Evolutionary conservation across 441 rosid species (phyloP).

Genomic region (Populus hybrid): DNA sequence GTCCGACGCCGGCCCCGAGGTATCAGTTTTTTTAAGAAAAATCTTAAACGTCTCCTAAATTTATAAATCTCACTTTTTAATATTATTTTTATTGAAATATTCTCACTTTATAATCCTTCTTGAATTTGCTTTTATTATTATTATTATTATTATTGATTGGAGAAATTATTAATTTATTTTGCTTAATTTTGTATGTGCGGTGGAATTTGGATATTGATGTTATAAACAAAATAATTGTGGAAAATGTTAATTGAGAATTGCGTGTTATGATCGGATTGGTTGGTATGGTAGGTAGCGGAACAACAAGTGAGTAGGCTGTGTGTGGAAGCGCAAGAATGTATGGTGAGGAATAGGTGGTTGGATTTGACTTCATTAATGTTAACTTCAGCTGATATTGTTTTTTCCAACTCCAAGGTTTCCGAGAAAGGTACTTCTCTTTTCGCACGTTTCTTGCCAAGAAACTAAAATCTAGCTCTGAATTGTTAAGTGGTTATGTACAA

Average conservation of each 20-base stretch:
- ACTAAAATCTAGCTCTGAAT: too few species aligned
- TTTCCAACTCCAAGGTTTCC: constrained; percentile 83
- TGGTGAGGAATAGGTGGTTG: constrained; percentile 62
- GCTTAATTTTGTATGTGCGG: not conserved
- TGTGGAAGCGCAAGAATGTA: constrained; percentile 74
- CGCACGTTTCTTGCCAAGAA: not conserved
- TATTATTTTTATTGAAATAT: not conserved
- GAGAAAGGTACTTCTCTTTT: constrained; percentile 65
- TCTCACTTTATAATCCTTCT: not conserved
- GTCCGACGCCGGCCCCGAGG: constrained; percentile 99
- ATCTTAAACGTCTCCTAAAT: not conserved
- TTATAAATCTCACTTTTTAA: not conserved
- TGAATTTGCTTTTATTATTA: not conserved
- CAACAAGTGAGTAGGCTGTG: constrained; percentile 80
- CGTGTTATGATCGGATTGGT: not conserved
- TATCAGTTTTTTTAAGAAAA: constrained; percentile 5
- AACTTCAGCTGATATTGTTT: constrained; percentile 82
- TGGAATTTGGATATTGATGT: not conserved
- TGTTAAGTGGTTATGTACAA: not conserved
- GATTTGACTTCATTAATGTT: constrained; percentile 87
- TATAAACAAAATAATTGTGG: not conserved
- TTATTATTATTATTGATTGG: not conserved
- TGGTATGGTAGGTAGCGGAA: constrained; percentile 55
- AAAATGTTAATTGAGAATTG: not conserved
- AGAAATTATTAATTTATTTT: not conserved